These are phyloP conservation scores for Triticum aestivum DNA, from an alignment of 176 grass and related monocot species.

Conservation along the genomic window IWGSC_CS_RefSeq_v2.1 NC_057796.1:9493909-9494408, in stretches of 20 bases:
- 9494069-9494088: not conserved
- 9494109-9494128: not conserved
- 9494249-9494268: no score
- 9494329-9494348: no score
- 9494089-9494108: rapidly evolving
- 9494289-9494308: no score
- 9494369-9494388: rapidly evolving
- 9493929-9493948: not conserved
- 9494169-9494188: no score
- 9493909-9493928: not conserved
- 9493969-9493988: not conserved
- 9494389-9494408: not conserved
- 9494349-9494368: not conserved
- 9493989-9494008: not conserved
- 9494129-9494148: rapidly evolving
- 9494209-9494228: no score
- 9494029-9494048: not conserved
- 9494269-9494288: no score
- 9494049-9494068: not conserved
- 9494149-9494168: not conserved
- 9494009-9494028: rapidly evolving
- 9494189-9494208: no score
- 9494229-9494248: no score
- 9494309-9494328: no score
- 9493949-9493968: not conserved